Conservation (phyloP, 805 yeast genomes). For the Saturnispora halmiae region DNA sequence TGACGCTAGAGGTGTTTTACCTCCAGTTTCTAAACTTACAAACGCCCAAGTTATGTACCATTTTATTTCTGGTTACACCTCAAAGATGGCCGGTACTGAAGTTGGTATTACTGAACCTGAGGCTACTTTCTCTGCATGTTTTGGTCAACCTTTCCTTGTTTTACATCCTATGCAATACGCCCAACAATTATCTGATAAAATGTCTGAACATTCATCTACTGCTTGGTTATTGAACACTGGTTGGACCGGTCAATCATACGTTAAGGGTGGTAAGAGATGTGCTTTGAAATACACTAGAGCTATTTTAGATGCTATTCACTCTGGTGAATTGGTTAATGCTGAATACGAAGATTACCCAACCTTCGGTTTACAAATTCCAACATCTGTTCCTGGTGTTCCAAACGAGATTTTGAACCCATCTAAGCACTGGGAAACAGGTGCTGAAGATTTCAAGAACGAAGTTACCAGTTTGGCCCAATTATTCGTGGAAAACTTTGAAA, state of each 20-base stretch:
- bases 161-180: conserved; percentile 98
- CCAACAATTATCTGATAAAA: conserved; percentile 89
- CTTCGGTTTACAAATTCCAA: conserved; percentile 85
- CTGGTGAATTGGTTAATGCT: conserved; percentile 73
- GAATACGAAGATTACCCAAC: conserved; percentile 79
- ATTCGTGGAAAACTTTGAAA: conserved; percentile 81
- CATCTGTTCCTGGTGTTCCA: conserved; percentile 74
- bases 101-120: conserved; percentile 98
- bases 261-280: conserved; percentile 94
- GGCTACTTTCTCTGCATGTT: conserved; percentile 97
- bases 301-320: conserved; percentile 86
- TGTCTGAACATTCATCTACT: conserved; percentile 74
- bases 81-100: conserved; percentile 99
- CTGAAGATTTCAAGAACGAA: conserved; percentile 42
- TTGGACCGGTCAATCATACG: conserved; percentile 93
- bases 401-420: conserved; percentile 78
- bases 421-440: conserved; percentile 62
- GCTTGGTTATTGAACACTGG: conserved; percentile 98
- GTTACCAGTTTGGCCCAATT: conserved; percentile 60
- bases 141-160: conserved; percentile 97
- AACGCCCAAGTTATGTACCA: conserved; percentile 98
- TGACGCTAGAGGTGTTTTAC: conserved; percentile 96
- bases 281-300: conserved; percentile 97
- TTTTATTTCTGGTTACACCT: conserved; percentile 96
- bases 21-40: conserved; percentile 89